Percentiles rank a stretch among this genome's conserved stretches.
Evolutionary conservation across 768 basidiomycete species (phyloP).

Genomic region (Tricholoma flavovirens): DNA sequence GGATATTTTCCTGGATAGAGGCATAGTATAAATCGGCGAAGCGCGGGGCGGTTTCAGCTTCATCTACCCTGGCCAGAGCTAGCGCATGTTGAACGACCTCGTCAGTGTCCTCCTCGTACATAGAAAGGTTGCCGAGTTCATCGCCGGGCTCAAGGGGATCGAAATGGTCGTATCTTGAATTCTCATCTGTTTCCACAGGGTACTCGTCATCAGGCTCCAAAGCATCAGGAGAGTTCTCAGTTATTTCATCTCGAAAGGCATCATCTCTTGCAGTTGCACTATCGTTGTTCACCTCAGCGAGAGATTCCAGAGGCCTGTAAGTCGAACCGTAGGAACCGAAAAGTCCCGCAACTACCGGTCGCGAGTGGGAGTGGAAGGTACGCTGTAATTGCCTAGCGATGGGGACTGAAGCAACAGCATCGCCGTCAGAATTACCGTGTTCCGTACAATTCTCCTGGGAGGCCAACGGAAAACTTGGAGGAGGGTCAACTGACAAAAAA

Average conservation of each 20-base stretch:
- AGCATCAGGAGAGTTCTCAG: constrained; percentile 3
- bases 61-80: constrained; percentile 22
- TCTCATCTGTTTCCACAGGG: background rate
- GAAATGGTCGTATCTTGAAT: background rate
- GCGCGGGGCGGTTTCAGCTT: constrained; percentile 20
- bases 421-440: too few species aligned
- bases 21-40: constrained; percentile 37
- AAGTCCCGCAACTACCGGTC: background rate
- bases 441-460: background rate
- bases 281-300: constrained; percentile 5
- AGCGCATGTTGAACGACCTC: constrained; percentile 30
- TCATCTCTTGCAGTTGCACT: background rate
- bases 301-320: constrained; percentile 3
- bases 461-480: constrained; percentile 36
- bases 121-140: constrained; percentile 17
- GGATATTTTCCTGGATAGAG: constrained; percentile 19
- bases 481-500: constrained; percentile 82
- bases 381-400: background rate
- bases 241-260: background rate
- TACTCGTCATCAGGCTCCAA: constrained; percentile 5
- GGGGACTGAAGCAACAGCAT: background rate
- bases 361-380: background rate
- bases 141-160: constrained; percentile 4
- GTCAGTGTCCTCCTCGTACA: constrained; percentile 28
- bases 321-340: background rate